These are phyloP conservation scores for Calonectria pseudoturangicola DNA, from an alignment of 2,329 filamentous ascomycete genomes.

Conservation along the genomic window DNA sequence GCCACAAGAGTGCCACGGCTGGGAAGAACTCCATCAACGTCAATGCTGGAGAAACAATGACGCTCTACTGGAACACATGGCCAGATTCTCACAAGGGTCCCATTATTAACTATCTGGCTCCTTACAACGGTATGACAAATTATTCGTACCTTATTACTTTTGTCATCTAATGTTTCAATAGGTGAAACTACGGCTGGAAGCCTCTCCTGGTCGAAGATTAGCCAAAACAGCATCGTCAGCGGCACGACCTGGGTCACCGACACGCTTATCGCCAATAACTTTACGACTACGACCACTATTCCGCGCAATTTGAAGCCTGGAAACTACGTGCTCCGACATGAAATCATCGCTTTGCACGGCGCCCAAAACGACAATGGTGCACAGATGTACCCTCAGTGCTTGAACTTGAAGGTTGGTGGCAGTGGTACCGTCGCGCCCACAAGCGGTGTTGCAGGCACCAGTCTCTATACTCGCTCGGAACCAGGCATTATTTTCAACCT, in stretches of 20 bases:
- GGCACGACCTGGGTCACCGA: conserved; percentile 58
- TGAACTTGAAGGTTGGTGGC: conserved; percentile 67
- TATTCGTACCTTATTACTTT: background rate
- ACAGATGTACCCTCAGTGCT: conserved; percentile 70
- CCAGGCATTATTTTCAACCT: conserved; percentile 56
- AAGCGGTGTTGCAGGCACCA: conserved; percentile 53
- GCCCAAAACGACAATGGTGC: conserved; percentile 65
- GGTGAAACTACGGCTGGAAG: conserved; percentile 61
- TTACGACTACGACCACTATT: conserved; percentile 55
- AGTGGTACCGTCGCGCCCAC: conserved; percentile 57
- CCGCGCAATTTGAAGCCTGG: conserved; percentile 58
- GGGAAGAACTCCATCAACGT: conserved; percentile 60
- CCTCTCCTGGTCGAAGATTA: conserved; percentile 78
- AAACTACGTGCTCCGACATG: conserved; percentile 69
- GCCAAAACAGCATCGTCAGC: conserved; percentile 69
- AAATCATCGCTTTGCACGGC: conserved; percentile 69
- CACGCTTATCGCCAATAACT: conserved; percentile 64
- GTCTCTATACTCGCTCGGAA: conserved; percentile 51
- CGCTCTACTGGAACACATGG: conserved; percentile 64
- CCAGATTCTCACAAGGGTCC: conserved; percentile 67
- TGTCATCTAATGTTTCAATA: background rate
- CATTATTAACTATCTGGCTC: conserved; percentile 78
- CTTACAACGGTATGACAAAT: conserved; percentile 73
- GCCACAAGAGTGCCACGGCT: conserved; percentile 63
- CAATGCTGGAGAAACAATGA: conserved; percentile 61